phyloP scores from a whole-genome alignment of 1,284 basidiomycete genomes.

The Ganoderma meredithae region DNA sequence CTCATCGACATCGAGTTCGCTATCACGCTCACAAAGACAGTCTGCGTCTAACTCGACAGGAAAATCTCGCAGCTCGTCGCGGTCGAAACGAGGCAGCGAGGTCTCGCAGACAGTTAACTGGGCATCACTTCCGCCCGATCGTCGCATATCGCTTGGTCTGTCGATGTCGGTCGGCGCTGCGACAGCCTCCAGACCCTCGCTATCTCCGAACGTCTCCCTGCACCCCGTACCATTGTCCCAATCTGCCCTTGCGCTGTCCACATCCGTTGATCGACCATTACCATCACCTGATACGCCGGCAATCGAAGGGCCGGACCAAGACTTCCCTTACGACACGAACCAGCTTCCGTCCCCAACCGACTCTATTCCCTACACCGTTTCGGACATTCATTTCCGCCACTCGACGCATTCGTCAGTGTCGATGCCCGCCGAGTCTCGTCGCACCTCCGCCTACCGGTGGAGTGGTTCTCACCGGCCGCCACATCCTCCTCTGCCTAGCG shows the following conservation, averaged over 20 bases:
- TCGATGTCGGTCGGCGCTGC: constrained; percentile 41
- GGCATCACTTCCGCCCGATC: constrained; percentile 32
- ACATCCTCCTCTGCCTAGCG: constrained; percentile 58
- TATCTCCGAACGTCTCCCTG: constrained; percentile 38
- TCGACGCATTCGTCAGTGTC: constrained; percentile 52
- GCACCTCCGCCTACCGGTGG: constrained; percentile 41
- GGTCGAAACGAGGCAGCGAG: constrained; percentile 30
- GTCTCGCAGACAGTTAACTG: constrained; percentile 26
- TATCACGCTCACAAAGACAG: constrained; percentile 36
- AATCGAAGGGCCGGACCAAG: constrained; percentile 23
- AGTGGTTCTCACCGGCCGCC: constrained; percentile 51
- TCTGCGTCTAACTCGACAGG: constrained; percentile 37
- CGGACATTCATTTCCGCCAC: constrained; percentile 69
- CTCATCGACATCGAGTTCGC: constrained; percentile 50
- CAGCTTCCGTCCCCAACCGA: constrained; percentile 61
- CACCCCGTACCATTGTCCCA: constrained; percentile 39
- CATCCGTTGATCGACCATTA: neutral
- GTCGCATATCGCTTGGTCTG: constrained; percentile 39
- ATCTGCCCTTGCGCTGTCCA: constrained; percentile 22
- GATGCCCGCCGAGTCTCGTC: constrained; percentile 44
- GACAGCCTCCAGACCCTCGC: constrained; percentile 38
- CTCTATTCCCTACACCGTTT: constrained; percentile 72
- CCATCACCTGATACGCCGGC: constrained; percentile 25
- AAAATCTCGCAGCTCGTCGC: constrained; percentile 36
- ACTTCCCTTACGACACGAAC: constrained; percentile 30